These are phyloP conservation scores for Colletotrichum kahawae DNA, from an alignment of 2,329 filamentous ascomycete species.

Conservation along the genomic window DNA sequence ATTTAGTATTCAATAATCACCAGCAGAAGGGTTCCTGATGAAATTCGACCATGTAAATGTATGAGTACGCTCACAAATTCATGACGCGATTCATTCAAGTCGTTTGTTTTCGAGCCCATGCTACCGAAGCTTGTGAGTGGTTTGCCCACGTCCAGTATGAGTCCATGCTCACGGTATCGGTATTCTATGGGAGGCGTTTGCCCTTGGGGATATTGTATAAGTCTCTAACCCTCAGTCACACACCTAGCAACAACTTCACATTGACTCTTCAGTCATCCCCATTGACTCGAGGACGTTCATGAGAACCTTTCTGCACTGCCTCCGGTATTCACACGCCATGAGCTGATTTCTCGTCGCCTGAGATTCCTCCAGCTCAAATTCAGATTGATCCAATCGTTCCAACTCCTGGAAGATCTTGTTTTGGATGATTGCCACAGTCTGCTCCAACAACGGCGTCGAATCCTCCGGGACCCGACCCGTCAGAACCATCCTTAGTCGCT, in stretches of 20 bases:
- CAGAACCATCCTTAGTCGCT: conserved; percentile 33
- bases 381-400: conserved; percentile 50
- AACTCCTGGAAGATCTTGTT: conserved; percentile 48
- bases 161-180: not conserved
- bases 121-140: not conserved
- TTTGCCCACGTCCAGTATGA: not conserved
- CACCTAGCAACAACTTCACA: fast-evolving
- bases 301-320: conserved; percentile 53
- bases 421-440: conserved; percentile 45
- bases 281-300: conserved; percentile 48
- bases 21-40: not conserved
- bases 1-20: not conserved
- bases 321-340: conserved; percentile 54
- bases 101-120: not conserved
- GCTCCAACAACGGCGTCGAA: conserved; percentile 33
- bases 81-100: not conserved
- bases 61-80: not conserved
- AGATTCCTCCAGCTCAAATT: conserved; percentile 46
- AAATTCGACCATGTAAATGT: not conserved
- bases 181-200: not conserved
- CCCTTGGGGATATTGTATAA: not conserved
- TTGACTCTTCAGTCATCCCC: conserved; percentile 13
- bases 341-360: conserved; percentile 51
- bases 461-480: conserved; percentile 32
- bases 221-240: fast-evolving